Base-by-base conservation (phyloP, 1,284 basidiomycete genomes). In the Cutaneotrichosporon cutaneum region DNA sequence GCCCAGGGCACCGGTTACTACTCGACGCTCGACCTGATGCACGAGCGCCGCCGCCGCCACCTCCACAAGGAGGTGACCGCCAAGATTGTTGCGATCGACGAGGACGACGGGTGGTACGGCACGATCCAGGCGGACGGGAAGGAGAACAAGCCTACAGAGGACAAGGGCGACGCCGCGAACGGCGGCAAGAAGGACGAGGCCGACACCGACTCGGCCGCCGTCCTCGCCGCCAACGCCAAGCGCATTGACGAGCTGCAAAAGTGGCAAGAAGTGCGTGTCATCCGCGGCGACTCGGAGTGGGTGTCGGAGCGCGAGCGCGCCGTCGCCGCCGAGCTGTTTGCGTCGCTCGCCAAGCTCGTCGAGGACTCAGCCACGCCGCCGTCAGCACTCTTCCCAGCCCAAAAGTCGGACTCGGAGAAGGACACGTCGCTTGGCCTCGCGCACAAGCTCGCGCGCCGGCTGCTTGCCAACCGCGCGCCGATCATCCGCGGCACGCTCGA, bases 401-500 rank as follows among this genome's bases (percentile, higher is more conserved):
- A 42, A 9, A 42, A 42, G 39, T n/a, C 16, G 39, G 39, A n/a
- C 6, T 8, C 16, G 16, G 39, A 42, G 18, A 42, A 42, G 39
- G n/a, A 42, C 14, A 4, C 14, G 33, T n/a, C 54, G n/a, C 6
- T 48, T 7, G 55, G 55, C 11, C 53, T 71, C n/a, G 75, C 75
- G 2, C 74, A 76, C 59, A 56, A 61, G 1, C 63, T 74, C 5
- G 69, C 72, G 1, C 48, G 63, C 13, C 58, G 63, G 1, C 44
- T 67, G 30, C 48, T 67, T 3, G 39, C 62, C 39, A 67, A 58
- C 59, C 56, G 58, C 18, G 61, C 62, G 2, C 75, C 76, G 3
- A 50, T 62, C 21, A 67, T 76, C 14, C 71, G 76, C 4, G 76
- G 76, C 11, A 77, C 70, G 11, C 68, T 77, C 8, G 75, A 78